Evolutionary conservation across 768 basidiomycete species (phyloP), one percentile per base, ranked within the genome.

Genomic region (Ramaria rubella): DNA sequence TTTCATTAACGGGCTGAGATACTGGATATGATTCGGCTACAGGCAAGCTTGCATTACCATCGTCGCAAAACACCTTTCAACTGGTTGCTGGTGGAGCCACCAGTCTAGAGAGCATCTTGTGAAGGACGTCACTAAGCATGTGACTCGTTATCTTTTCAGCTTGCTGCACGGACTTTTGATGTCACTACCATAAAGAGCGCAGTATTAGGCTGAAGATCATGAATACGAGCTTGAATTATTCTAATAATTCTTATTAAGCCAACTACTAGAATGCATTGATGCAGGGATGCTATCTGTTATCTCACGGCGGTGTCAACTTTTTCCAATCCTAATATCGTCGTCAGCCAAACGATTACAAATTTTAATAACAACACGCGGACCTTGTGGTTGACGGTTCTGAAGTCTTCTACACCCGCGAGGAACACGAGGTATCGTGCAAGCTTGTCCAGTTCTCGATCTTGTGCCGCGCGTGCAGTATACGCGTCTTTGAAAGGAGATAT

Each of bases 401-500:
- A 86, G 67, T 91, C 87, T 3, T 74, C 70, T 8, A 77, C 66
- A 27, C 64, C 69, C 4, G 82, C 82, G 40, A 91, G 80, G 56
- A 84, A 79, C 11, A 84, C 60, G 67, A 92, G 73, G 59, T 91
- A 91, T 49, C 71, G 72, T 19, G 77, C 68, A n/a, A 90, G 70
- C 61, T 81, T 85, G 31, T 76, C 72, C 11, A 94, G 73, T 62
- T 91, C 90, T 43, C 80, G 76, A 67, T 94, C 87, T 66, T 72
- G 71, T 6, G 80, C 77, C 5, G 66, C 66, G 61, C 82, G 79
- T 9, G 73, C 67, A 8, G 84, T 87, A 63, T 88, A 84, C 1
- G 87, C 87, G 60, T 83, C 78, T 68, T 85, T 88, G 75, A 88
- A 94, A 0, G 92, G 80, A 24, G 80, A 78, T 26, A 94, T 90